These are phyloP conservation scores for Tirmania nivea DNA, from an alignment of 495 filamentous ascomycete species.

Conservation along the genomic window DNA sequence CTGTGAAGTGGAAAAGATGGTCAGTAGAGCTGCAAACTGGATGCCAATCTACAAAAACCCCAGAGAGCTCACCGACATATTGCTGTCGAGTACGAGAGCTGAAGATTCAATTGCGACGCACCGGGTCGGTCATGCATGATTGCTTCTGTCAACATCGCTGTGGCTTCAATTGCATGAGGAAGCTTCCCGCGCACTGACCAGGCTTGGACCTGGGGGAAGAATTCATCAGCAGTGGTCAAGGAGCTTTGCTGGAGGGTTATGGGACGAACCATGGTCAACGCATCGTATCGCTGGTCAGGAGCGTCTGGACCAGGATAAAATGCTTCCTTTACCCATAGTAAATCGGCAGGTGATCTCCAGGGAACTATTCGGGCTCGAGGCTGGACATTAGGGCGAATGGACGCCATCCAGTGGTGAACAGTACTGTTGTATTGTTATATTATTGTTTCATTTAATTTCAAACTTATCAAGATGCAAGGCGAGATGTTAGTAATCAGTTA, in stretches of 20 bases:
- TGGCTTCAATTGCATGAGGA: constrained; percentile 17
- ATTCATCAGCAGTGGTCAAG: background rate
- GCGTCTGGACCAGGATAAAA: constrained; percentile 27
- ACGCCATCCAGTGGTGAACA: too few relatives aligned
- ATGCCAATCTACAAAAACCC: too few relatives aligned
- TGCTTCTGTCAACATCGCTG: constrained; percentile 12
- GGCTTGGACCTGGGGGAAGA: constrained; percentile 8
- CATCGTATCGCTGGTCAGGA: constrained; percentile 28
- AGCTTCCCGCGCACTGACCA: constrained; percentile 14
- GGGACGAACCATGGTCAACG: constrained; percentile 4
- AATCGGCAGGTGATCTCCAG: constrained; percentile 14
- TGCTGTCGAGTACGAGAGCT: background rate
- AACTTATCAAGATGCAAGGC: too few relatives aligned
- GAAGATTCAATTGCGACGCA: constrained; percentile 6
- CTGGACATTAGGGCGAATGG: constrained; percentile 12
- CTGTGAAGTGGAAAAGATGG: constrained; percentile 20
- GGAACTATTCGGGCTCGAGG: constrained; percentile 14
- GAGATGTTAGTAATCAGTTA: too few relatives aligned
- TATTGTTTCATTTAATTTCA: too few relatives aligned
- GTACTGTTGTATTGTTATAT: too few relatives aligned
- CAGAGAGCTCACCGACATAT: background rate
- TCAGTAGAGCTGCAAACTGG: too few relatives aligned
- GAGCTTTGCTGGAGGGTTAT: background rate
- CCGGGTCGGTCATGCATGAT: constrained; percentile 8
- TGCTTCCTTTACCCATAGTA: constrained; percentile 5